These are phyloP conservation scores for Penicillium tannophilum DNA, from an alignment of 495 filamentous ascomycete species.

Conservation along the genomic window DNA sequence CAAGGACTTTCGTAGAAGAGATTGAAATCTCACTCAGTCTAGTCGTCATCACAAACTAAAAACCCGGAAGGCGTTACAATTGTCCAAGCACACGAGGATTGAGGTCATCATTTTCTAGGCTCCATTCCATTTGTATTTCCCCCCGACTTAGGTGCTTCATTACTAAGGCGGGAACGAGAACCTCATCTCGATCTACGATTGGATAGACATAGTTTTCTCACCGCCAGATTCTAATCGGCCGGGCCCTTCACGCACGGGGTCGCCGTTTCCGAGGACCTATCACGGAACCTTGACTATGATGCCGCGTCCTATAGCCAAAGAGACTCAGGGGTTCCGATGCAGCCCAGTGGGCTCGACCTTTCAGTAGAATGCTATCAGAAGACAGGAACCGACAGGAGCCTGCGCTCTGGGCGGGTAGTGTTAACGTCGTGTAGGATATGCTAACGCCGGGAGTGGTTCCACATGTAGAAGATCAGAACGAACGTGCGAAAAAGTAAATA, in stretches of 20 bases:
- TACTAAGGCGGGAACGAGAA: background rate
- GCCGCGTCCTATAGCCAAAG: conserved; percentile 11
- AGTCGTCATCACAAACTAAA: background rate
- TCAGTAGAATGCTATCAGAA: background rate
- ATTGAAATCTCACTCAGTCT: conserved; percentile 2
- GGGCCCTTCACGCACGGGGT: conserved; percentile 8
- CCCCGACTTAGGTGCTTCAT: background rate
- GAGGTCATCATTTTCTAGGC: conserved; percentile 2
- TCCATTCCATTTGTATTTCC: background rate
- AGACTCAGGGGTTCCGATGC: conserved; percentile 17
- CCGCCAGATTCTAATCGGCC: conserved; percentile 27
- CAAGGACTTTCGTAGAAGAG: background rate
- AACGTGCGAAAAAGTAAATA: conserved; percentile 6
- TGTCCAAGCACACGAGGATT: conserved; percentile 1
- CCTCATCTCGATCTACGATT: conserved; percentile 16
- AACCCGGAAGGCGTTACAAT: background rate
- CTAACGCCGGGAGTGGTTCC: background rate
- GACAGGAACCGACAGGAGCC: conserved; percentile 13
- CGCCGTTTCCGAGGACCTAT: conserved; percentile 24
- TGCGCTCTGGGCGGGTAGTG: conserved; percentile 17
- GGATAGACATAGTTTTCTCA: conserved; percentile 25
- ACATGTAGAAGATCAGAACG: background rate
- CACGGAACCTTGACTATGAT: conserved; percentile 6
- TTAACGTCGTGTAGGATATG: background rate
- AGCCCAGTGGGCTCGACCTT: conserved; percentile 12